Evolutionary conservation across 192 early-diverging fungal genomes (phyloP), one percentile per base, ranked within the genome.

Genomic region (Umbelopsis isabellina): DNA sequence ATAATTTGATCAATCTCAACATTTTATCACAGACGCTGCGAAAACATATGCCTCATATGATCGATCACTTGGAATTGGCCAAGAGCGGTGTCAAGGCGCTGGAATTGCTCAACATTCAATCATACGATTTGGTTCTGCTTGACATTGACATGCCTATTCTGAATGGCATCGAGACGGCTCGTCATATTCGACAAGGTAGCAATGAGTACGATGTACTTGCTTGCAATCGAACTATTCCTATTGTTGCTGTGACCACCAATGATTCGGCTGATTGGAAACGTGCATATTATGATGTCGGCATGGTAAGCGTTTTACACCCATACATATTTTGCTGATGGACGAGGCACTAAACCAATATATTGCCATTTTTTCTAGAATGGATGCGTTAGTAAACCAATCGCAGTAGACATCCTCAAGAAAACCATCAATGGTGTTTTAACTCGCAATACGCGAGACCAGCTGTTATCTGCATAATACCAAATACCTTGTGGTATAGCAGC

Each of bases 141-240:
- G 89, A 91, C 66, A 91, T 91, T 75, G 89, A 90, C 69, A 89
- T 89, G 89, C 88, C 89, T 10, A 80, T 76, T 20, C 68, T 91
- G 33, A 84, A 80, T 27, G 89, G 89, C 50, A 80, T 88, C 30
- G 83, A 88, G 71, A 90, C 89, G 20, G 83, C 88, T 10, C 68
- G 74, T 22, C 76, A 73, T 20, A 88, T 91, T 46, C 88, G 87
- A 46, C 55, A 61, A 61, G 22, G 27, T 33, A 70, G 53, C 22
- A 75, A 49, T 47, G 49, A 72, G 23, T 49, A 72, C 47, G 47
- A 73, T 65, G 75, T 88, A 27, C 72, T 89, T 23, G 72, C 74
- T 13, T 70, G 70, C 64, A 91, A 91, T 79, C 77, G 78, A 41
- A 69, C 61, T 1, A 77, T 87, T 25, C 87, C 89, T 33, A 90